Evolutionary conservation across 768 basidiomycete species (phyloP).

Genomic region (Suillus subluteus): DNA sequence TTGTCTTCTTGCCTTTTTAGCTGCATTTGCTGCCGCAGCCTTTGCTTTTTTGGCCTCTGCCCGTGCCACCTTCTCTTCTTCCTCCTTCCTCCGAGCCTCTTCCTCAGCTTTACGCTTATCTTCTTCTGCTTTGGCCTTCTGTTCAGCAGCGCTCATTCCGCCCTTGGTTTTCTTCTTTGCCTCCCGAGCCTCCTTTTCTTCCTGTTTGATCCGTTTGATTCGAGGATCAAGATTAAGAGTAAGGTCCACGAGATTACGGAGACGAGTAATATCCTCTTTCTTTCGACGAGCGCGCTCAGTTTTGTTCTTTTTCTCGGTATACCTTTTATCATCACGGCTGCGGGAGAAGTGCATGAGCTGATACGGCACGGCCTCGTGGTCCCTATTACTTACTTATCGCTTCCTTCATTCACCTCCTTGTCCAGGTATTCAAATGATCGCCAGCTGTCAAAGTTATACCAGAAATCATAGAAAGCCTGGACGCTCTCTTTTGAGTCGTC

Average conservation of each 20-base stretch:
- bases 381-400: conserved; percentile 71
- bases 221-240: conserved; percentile 87
- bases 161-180: conserved; percentile 78
- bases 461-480: conserved; percentile 96
- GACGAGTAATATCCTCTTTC: conserved; percentile 94
- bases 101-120: conserved; percentile 70
- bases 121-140: conserved; percentile 54
- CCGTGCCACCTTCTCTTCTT: conserved; percentile 75
- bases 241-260: conserved; percentile 86
- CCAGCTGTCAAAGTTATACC: conserved; percentile 99
- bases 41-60: conserved; percentile 86
- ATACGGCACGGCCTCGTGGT: background rate
- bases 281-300: conserved; percentile 93
- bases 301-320: conserved; percentile 99
- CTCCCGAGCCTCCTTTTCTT: conserved; percentile 93
- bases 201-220: conserved; percentile 95
- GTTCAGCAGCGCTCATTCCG: conserved; percentile 45
- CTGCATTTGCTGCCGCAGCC: conserved; percentile 84
- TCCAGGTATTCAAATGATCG: conserved; percentile 96
- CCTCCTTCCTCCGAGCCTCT: conserved; percentile 77
- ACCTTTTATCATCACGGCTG: conserved; percentile 97
- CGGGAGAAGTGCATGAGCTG: conserved; percentile 17
- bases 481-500: conserved; percentile 81
- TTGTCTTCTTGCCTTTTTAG: conserved; percentile 83
- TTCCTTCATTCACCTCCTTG: conserved; percentile 98